Evolutionary conservation across 257 asterid genomes (phyloP), one percentile per base, ranked within the genome.

Genomic region (Plantago elongata): DNA sequence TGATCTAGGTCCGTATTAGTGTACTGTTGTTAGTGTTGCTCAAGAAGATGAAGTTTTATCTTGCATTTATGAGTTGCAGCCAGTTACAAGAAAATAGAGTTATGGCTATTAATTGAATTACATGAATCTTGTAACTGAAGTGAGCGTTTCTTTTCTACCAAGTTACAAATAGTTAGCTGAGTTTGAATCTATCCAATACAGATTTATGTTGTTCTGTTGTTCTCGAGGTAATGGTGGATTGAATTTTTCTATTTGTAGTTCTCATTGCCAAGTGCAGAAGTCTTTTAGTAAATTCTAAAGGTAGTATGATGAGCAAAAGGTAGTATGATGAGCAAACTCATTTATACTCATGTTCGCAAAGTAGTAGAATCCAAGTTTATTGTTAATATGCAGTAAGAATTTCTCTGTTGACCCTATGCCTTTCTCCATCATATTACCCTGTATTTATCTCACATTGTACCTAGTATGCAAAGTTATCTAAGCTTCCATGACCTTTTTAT

Each of bases 161-260:
- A 22, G 27, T 2, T 22, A 22, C 27, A 22, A 22, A 22, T 22
- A 22, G 1, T 22, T 27, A 11, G 12, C 13, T 29, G 43, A 27
- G 44, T 54, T 54, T 55, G 17, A 15, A 30, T 34, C 54, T 14
- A 29, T 30, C 60, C 15, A 37, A 40, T n/a, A 12, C 49, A 40
- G 42, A 14, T 38, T 37, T 57, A 57, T 38, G 46, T 57, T 34
- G 61, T 16, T 37, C 46, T 38, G 46, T 57, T 34, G 61, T 16
- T 37, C 46, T 57, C 38, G 15, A 57, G 13, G 8, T 14, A 40
- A 27, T 48, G 13, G 2, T 27, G 9, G 34, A 37, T 54, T 52
- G 42, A 27, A 18, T 52, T 22, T 10, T 52, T 7, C 15, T 52
- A 52, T 22, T 52, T 12, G 40, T 22, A 54, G 11, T 11, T 11